Conservation (phyloP, 495 filamentous ascomycete genomes). For the Neurospora sp. region DNA sequence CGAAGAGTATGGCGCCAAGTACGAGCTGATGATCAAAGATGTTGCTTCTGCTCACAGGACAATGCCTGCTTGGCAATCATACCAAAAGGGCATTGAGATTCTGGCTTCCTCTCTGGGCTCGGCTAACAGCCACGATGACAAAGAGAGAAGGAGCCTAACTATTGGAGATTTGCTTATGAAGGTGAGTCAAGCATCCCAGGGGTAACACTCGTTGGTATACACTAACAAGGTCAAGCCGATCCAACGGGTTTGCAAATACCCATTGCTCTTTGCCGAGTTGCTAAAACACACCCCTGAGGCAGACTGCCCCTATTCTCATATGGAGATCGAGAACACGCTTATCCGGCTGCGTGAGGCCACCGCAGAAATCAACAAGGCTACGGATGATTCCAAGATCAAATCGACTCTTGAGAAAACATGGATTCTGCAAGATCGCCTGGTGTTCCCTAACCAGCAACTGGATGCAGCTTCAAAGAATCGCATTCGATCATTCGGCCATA, state of each 20-base stretch:
- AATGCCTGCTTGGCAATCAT: slow-evolving; percentile 66
- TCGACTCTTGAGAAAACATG: slow-evolving; percentile 58
- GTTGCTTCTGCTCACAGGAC: slow-evolving; percentile 56
- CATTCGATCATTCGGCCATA: slow-evolving; percentile 69
- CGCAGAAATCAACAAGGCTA: slow-evolving; percentile 67
- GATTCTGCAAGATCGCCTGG: slow-evolving; percentile 67
- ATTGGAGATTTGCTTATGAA: slow-evolving; percentile 87
- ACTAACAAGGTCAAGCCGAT: slow-evolving; percentile 56
- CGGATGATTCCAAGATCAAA: slow-evolving; percentile 50
- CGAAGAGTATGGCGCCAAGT: slow-evolving; percentile 79
- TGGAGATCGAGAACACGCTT: slow-evolving; percentile 66
- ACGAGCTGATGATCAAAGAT: slow-evolving; percentile 72
- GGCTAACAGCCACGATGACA: slow-evolving; percentile 50
- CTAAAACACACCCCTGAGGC: slow-evolving; percentile 69
- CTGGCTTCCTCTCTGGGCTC: slow-evolving; percentile 67
- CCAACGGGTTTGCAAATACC: slow-evolving; percentile 89
- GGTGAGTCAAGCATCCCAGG: slow-evolving; percentile 33
- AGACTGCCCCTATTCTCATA: slow-evolving; percentile 73
- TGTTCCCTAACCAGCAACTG: slow-evolving; percentile 53
- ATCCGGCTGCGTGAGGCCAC: slow-evolving; percentile 61
- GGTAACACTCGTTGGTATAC: background rate
- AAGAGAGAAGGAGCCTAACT: slow-evolving; percentile 63
- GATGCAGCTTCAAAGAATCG: slow-evolving; percentile 39
- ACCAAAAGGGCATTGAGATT: slow-evolving; percentile 82
- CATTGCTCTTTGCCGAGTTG: slow-evolving; percentile 74